Evolutionary conservation across 495 filamentous ascomycete genomes (phyloP).

Genomic region (Neurospora tetraspora): DNA sequence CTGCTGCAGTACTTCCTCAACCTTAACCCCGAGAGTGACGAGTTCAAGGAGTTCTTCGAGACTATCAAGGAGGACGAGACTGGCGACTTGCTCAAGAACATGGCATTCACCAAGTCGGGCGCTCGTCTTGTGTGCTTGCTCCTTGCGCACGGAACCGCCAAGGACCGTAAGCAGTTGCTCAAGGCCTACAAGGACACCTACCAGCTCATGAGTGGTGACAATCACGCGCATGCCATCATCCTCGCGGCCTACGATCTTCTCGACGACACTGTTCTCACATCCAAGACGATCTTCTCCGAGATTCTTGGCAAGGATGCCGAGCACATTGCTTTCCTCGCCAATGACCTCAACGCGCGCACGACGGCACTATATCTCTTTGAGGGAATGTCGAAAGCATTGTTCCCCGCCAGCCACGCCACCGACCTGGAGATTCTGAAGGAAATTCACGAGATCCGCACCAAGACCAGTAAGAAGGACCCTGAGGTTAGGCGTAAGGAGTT

Average conservation of each 20-base stretch:
- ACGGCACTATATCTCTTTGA: constrained; percentile 78
- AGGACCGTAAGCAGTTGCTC: constrained; percentile 84
- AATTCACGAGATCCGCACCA: constrained; percentile 62
- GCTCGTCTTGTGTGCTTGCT: constrained; percentile 69
- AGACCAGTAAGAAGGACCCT: constrained; percentile 85
- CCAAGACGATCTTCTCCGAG: constrained; percentile 76
- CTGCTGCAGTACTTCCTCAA: constrained; percentile 95
- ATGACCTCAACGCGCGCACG: constrained; percentile 62
- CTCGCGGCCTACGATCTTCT: constrained; percentile 80
- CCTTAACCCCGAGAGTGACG: constrained; percentile 60
- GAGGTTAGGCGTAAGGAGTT: constrained; percentile 66
- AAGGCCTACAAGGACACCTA: constrained; percentile 79
- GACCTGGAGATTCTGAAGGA: constrained; percentile 60
- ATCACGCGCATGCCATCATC: constrained; percentile 68
- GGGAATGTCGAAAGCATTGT: constrained; percentile 57
- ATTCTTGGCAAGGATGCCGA: constrained; percentile 52
- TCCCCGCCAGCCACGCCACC: constrained; percentile 45
- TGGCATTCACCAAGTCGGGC: constrained; percentile 90
- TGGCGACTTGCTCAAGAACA: constrained; percentile 79
- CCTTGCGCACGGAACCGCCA: constrained; percentile 75
- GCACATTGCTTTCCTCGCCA: constrained; percentile 53
- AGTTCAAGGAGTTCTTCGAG: constrained; percentile 80
- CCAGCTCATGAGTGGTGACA: constrained; percentile 69
- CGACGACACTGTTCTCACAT: constrained; percentile 83
- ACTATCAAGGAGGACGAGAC: constrained; percentile 83